These are phyloP conservation scores for Cytospora mali DNA, from an alignment of 2,329 filamentous ascomycete genomes.

Conservation along the genomic window DNA sequence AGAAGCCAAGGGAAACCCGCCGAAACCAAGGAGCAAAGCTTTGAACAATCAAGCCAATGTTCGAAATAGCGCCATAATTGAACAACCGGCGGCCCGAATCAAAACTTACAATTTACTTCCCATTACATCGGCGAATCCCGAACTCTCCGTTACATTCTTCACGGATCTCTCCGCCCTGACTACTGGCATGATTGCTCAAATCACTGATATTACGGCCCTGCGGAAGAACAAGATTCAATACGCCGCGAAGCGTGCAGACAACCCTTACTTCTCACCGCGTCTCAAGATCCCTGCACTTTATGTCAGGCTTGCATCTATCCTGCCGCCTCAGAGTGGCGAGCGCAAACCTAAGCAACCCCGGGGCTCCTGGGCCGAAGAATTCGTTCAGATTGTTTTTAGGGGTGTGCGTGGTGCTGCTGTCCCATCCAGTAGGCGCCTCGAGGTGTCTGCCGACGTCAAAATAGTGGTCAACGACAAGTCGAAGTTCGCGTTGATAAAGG, in stretches of 20 bases:
- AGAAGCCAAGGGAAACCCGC: constrained; percentile 1
- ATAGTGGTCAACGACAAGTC: constrained; percentile 56
- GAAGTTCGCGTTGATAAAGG: constrained; percentile 58
- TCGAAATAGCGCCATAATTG: constrained; percentile 15
- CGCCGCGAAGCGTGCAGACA: constrained; percentile 35
- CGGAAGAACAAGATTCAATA: constrained; percentile 48
- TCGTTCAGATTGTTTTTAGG: constrained; percentile 60
- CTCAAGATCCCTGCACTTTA: constrained; percentile 52
- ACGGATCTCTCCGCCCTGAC: constrained; percentile 53
- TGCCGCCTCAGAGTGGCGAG: constrained; percentile 32
- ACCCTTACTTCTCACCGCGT: constrained; percentile 45
- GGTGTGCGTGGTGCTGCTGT: constrained; percentile 40
- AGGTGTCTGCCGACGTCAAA: constrained; percentile 54
- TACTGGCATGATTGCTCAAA: constrained; percentile 54
- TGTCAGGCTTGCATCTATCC: constrained; percentile 51
- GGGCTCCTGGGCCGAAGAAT: constrained; percentile 60
- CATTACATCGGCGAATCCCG: constrained; percentile 36
- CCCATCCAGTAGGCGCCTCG: constrained; percentile 33
- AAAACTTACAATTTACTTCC: constrained; percentile 32
- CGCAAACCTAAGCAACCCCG: constrained; percentile 33
- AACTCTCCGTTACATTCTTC: constrained; percentile 55
- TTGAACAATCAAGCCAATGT: constrained; percentile 11
- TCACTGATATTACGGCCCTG: constrained; percentile 52
- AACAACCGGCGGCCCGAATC: constrained; percentile 38
- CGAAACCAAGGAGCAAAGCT: neutral